Evolutionary conservation across 345 rosid genomes (phyloP), one percentile per base, ranked within the genome.

Genomic region (Raphanus raphanistrum): DNA sequence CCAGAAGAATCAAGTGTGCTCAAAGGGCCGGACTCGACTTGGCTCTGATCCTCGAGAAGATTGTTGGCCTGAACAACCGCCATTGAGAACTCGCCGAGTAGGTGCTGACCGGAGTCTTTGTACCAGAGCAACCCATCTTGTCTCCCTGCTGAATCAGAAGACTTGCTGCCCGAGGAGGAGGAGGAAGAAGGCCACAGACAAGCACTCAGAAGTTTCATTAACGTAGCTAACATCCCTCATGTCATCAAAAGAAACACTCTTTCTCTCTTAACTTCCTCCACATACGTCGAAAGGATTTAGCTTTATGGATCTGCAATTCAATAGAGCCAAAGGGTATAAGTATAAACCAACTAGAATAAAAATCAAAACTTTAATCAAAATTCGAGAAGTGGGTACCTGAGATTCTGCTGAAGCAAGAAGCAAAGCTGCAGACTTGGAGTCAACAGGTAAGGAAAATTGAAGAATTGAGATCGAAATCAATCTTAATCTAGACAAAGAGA

Each of bases 141-240:
- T 78, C 89, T 87, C 41, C 97, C 97, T 10, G 86, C 76, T 8
- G 93, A 72, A 73, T 90, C 97, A 7, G 88, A 79, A 77, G 80
- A 81, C 11, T 78, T 52, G 83, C 84, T 93, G 74, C 82, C 84
- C 54, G 87, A 87, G 76, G 83, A 85, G 61, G 87, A 87, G 76
- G 92, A 85, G 9, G 95, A 87, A 75, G 92, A 84, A 13, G 95
- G 92, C 85, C 89, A 77, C 81, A 93, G 89, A 83, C 98, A 94
- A 87, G 98, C 90, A 88, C 86, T 85, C 84, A 89, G 74, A 80
- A 92, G 83, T 80, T 88, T 89, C 88, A 90, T 82, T 81, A 92
- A 86, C 81, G 88, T 90, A 78, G 97, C 85, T 89, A 94, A 86
- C 98, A 94, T 94, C 97, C 98, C 98, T 92, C 98, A 94, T 92